Base-by-base conservation (phyloP, 2,329 filamentous ascomycete species). In the Trichoderma sp. region DNA sequence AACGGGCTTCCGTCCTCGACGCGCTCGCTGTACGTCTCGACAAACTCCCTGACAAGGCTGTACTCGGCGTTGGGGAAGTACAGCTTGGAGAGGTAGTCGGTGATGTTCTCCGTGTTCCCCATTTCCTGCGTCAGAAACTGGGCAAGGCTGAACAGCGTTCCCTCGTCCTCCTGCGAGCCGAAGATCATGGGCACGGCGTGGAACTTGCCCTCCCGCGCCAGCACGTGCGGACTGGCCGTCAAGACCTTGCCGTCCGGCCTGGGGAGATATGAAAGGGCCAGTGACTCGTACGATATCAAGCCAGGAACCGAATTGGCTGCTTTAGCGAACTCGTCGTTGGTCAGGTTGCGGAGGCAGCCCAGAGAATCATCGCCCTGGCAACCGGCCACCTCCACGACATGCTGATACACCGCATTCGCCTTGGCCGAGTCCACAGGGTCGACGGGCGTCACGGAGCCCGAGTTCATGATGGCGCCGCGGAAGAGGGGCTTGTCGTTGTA, bases 81-180 rank as follows among this genome's bases (percentile, higher is more conserved):
- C 56, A 85, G 68, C 1, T 75, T 72, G 1, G 76, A 71, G 19
- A 95, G 76, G 71, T 95, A 94, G n/a, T 82, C 77, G 34, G 86
- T 80, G 0, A 93, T 69, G 3, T 86, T 76, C 0, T 77, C 77
- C 0, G 82, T 85, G 0, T 82, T 89, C 7, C 85, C 90, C 60
- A 93, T 78, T 72, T 93, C 91, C 24, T 75, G 28, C 28, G 5
- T 30, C 2, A 30, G 10, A 9, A 30, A 72, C 68, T 91, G 89
- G 73, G 89, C 88, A 26, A 93, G 79, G 7, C 87, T 81, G 73
- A 93, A 92, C 1, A 93, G 75, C 0, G 90, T 92, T 24, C 90
- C 90, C 75, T 94, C 90, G 71, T 94, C 91, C 78, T 93, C 90
- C 75, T 92, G 89, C 72, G 92, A 83, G 44, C 90, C 90, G 41